A percentile compares a stretch with the other conserved stretches of the same genome.
Evolutionary conservation across 208 protist genomes (phyloP).

Genomic region (Balamuthia mandrillaris): DNA sequence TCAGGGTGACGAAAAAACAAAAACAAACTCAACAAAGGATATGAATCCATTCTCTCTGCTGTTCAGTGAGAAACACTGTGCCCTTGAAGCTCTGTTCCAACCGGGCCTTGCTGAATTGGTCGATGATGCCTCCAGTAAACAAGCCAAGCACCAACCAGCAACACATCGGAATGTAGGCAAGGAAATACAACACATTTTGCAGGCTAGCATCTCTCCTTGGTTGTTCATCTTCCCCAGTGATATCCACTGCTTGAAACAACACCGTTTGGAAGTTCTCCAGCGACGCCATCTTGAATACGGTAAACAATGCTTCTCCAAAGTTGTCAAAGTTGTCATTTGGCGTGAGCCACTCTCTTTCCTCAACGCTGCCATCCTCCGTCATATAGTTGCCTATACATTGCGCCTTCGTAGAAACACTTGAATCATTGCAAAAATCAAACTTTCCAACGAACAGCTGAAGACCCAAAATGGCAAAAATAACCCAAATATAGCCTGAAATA

Average conservation of each 20-base stretch:
- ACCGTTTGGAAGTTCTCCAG: conserved; percentile 82
- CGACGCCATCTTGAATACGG: conserved; percentile 84
- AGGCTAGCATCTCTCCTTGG: conserved; percentile 68
- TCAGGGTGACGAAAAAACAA: too few relatives aligned
- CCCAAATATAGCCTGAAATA: conserved; percentile 82
- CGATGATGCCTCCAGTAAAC: conserved; percentile 81
- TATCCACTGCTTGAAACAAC: conserved; percentile 80
- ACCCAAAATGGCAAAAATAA: conserved; percentile 86
- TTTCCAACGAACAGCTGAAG: conserved; percentile 83
- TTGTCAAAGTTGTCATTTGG: conserved; percentile 84
- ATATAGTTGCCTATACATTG: conserved; percentile 9
- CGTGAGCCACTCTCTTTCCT: conserved; percentile 47
- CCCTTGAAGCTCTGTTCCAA: conserved; percentile 73
- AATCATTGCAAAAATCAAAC: conserved; percentile 75
- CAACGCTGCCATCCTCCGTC: not conserved
- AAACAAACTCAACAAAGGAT: too few relatives aligned
- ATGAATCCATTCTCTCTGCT: conserved; percentile 78
- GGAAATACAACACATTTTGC: conserved; percentile 80
- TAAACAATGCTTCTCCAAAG: conserved; percentile 80
- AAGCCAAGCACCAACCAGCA: conserved; percentile 84
- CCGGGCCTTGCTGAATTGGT: conserved; percentile 80
- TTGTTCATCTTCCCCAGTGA: conserved; percentile 60
- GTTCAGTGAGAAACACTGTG: conserved; percentile 68
- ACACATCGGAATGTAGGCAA: conserved; percentile 84
- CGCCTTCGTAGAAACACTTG: not conserved